Base-by-base conservation (phyloP, 192 early-diverging fungal species). In the Chytriomyces sp. region DNA sequence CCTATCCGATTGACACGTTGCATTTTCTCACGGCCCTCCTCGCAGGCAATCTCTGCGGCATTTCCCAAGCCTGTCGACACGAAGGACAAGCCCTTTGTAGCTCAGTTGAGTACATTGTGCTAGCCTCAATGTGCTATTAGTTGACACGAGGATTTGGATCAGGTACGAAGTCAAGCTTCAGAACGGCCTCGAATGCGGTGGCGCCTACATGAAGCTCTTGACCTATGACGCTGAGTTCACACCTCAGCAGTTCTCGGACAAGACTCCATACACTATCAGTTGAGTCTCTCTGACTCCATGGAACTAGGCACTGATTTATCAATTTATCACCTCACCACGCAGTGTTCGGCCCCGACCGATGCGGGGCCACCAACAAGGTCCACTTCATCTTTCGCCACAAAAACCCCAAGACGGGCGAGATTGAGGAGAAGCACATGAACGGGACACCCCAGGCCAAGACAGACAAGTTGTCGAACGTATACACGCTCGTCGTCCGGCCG, bases 321-420 rank as follows among this genome's bases (percentile, higher is more conserved):
- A 28, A 4, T 32, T 34, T 3, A 5, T 32, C 44, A 22, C n/a
- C 17, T 4, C 32, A 36, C 52, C 60, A 68, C 33, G 57, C 88
- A 82, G 93, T 96, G 94, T 96, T 96, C 81, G 95, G 95, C 38
- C 97, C 97, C 38, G 97, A 99, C 80, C 91, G 93, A 64, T 99
- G 97, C 82, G 97, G 95, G 39, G 65, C 85, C 52, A 91, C 89
- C 78, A 93, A 91, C 84, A 95, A 94, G 70, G 87, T 96, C 31
- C 95, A 96, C 80, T 90, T 96, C 53, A 96, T 96, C 75, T 93
- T 93, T 87, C 85, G 92, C 30, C 94, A 96, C 86, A 86, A 89
- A 80, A 94, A 94, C 81, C 94, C 94, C 17, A 73, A 82, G 40
- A 92, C 92, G 12, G 91, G 91, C 6, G 83, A 84, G 61, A 85